phyloP scores from a whole-genome alignment of 352 stramenopile species.

The Globisporangium takayamanum region DNA sequence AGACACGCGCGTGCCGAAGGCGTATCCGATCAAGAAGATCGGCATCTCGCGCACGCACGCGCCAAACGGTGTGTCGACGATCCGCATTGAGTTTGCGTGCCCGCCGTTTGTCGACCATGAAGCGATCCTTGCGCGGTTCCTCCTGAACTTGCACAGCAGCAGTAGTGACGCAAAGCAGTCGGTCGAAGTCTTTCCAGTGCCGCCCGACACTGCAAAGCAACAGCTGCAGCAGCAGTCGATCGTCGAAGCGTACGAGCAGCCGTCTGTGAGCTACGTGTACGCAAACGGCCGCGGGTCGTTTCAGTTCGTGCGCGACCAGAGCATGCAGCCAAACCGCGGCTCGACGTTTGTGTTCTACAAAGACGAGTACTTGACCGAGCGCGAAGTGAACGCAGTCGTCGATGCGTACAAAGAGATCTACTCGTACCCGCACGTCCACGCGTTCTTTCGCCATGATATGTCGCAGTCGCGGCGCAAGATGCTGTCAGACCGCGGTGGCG shows the following conservation, averaged over 20 bases:
- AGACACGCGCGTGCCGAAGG: constrained; percentile 66
- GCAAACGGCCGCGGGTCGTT: constrained; percentile 70
- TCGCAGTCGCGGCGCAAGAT: constrained; percentile 58
- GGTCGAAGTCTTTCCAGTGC: constrained; percentile 58
- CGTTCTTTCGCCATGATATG: constrained; percentile 63
- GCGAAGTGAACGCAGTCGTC: constrained; percentile 73
- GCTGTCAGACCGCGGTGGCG: constrained; percentile 20
- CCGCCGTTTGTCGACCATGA: constrained; percentile 72
- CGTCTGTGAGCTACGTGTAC: constrained; percentile 70
- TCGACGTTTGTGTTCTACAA: constrained; percentile 83
- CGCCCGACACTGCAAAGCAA: constrained; percentile 10
- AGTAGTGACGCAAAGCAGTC: constrained; percentile 17
- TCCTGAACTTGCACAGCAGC: constrained; percentile 40
- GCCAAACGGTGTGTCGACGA: constrained; percentile 77
- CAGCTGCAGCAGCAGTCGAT: constrained; percentile 38
- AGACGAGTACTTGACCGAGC: constrained; percentile 64
- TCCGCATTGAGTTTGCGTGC: constrained; percentile 78
- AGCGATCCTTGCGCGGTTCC: constrained; percentile 61
- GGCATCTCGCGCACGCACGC: constrained; percentile 70
- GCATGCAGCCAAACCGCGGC: constrained; percentile 25
- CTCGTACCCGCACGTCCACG: constrained; percentile 68
- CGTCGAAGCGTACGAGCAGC: constrained; percentile 62
- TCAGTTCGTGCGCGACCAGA: constrained; percentile 61
- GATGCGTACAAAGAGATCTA: constrained; percentile 83
- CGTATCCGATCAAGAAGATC: constrained; percentile 79